Evolutionary conservation across 352 stramenopile genomes (phyloP), one percentile per base, ranked within the genome.

Genomic region (Pythium brachiatum): DNA sequence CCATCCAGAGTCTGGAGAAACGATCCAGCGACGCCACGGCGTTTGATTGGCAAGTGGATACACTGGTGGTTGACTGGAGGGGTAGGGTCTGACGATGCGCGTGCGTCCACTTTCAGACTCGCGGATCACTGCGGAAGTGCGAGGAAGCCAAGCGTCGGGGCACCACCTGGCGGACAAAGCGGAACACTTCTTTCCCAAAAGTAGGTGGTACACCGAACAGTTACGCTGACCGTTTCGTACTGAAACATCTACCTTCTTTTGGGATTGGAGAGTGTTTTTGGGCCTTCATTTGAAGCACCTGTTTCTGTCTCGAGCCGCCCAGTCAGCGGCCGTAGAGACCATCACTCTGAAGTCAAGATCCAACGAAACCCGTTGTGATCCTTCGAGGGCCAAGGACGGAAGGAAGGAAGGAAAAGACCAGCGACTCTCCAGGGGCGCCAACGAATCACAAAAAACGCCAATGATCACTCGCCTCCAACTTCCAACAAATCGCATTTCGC

Each of bases 291-390:
- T 46, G 39, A 11, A 2, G 9, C 34, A 41, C 34, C 38, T 18
- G 38, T 44, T 44, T 38, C 23, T 53, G 47, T 2, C 3, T n/a
- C 27, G 25, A 25, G 27, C 25, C 13, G 23, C 23, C 21, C 9
- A 3, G 41, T 27, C 26, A 12, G 15, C 39, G 11, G 5, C 5
- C 39, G 34, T 59, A 11, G 21, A 11, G 36, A 51, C 53, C 36
- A 60, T 36, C 36, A 60, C 53, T 60, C 53, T 39, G 38, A 12
- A 2, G 5, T 48, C 8, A 26, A 15, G 41, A 48, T 48, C 41
- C 41, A 48, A 48, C 20, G 41, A 48, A 48, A 48, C n/a, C 41
- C 18, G 23, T 44, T 44, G 38, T 48, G 41, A 48, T 48, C 41
- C 18, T 48, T 48, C 41, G 12, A n/a, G n/a, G 18, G 7, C 34